Percentiles rank a stretch among this genome's conserved stretches.
Evolutionary conservation across 352 stramenopile species (phyloP).

Genomic region (Phytophthora europaea): DNA sequence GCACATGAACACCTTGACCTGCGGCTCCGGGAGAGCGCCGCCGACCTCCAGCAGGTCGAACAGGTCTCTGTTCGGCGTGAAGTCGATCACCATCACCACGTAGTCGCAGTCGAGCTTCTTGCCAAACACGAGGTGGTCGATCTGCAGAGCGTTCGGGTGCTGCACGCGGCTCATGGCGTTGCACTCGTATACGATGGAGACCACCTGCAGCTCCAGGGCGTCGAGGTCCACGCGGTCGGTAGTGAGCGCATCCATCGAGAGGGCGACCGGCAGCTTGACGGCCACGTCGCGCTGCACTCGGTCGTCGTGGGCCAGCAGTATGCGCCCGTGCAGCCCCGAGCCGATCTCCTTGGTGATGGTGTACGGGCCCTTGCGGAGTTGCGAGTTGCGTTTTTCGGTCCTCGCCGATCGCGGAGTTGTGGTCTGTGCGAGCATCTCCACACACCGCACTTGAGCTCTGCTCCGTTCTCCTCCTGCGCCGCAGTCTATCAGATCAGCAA

Average conservation of each 20-base stretch:
- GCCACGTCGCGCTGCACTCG: conserved; percentile 57
- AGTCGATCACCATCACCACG: conserved; percentile 83
- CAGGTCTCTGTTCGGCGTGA: conserved; percentile 80
- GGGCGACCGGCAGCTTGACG: conserved; percentile 76
- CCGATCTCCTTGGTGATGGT: conserved; percentile 71
- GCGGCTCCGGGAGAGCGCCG: conserved; percentile 65
- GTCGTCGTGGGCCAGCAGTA: conserved; percentile 70
- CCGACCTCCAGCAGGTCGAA: conserved; percentile 86
- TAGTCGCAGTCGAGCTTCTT: conserved; percentile 58
- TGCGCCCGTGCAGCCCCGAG: conserved; percentile 69
- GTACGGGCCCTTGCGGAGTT: conserved; percentile 43
- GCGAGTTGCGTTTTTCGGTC: no score
- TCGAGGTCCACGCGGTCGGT: conserved; percentile 39
- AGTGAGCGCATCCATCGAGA: conserved; percentile 28
- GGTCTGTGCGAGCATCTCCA: no score
- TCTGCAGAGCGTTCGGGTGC: conserved; percentile 71
- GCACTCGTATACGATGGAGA: conserved; percentile 71
- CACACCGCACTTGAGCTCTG: no score
- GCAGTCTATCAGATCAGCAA: no score
- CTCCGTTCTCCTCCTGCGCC: no score
- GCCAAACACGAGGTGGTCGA: conserved; percentile 51
- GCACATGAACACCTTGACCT: conserved; percentile 77
- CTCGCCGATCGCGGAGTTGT: no score
- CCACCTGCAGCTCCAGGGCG: conserved; percentile 69
- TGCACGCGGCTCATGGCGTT: conserved; percentile 62